Percentiles rank a stretch among this genome's conserved stretches.
These are phyloP conservation scores for Scleroderma bovista DNA, from an alignment of 768 basidiomycete genomes.

Conservation along the genomic window DNA sequence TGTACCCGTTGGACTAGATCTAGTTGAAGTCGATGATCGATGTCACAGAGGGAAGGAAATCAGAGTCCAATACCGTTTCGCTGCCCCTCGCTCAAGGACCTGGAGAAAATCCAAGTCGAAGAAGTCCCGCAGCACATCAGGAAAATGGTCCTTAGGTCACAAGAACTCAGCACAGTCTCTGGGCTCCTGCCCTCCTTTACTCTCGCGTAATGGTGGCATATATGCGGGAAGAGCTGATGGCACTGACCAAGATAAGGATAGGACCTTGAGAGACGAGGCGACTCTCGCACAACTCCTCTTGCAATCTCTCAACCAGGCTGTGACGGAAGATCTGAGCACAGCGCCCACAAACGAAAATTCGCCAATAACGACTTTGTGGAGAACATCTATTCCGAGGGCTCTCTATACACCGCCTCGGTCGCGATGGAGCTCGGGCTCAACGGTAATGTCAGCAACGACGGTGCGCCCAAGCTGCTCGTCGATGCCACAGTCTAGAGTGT, in stretches of 20 bases:
- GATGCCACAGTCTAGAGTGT: background rate
- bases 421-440: slow-evolving; percentile 29
- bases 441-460: slow-evolving; percentile 16
- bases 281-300: slow-evolving; percentile 25
- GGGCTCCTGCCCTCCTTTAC: slow-evolving; percentile 15
- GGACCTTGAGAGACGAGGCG: slow-evolving; percentile 23
- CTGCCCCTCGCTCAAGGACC: slow-evolving; percentile 27
- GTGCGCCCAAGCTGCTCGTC: background rate
- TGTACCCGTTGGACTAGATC: slow-evolving; percentile 21
- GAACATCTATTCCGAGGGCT: slow-evolving; percentile 10
- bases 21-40: slow-evolving; percentile 24
- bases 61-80: slow-evolving; percentile 26
- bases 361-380: slow-evolving; percentile 2
- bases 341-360: background rate
- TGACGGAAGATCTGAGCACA: slow-evolving; percentile 1
- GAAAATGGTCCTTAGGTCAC: slow-evolving; percentile 18
- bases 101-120: slow-evolving; percentile 16
- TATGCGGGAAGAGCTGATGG: slow-evolving; percentile 4
- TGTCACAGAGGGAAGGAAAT: slow-evolving; percentile 22
- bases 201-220: slow-evolving; percentile 6
- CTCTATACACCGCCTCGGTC: slow-evolving; percentile 18
- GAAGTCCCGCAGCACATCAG: slow-evolving; percentile 5
- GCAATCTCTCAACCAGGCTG: slow-evolving; percentile 20
- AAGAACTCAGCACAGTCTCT: slow-evolving; percentile 24
- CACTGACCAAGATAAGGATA: slow-evolving; percentile 10